Evolutionary conservation across 352 stramenopile genomes (phyloP).

Genomic region (Globisporangium nagaii): DNA sequence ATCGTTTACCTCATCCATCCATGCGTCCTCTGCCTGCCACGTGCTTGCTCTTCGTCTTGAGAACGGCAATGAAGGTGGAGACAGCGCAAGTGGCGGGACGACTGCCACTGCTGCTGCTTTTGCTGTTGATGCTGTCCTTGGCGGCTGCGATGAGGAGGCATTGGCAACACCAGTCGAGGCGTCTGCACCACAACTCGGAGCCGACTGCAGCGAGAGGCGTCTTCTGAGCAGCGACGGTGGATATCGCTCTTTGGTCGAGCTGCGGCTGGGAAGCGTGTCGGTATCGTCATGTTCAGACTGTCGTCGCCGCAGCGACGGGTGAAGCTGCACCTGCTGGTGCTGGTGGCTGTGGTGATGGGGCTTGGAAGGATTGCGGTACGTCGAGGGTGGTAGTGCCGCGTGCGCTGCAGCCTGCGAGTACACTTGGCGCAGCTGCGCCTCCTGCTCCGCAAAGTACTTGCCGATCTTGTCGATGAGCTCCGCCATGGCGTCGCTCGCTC

Average conservation of each 20-base stretch:
- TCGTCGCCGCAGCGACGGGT: background rate
- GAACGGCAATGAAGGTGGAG: background rate
- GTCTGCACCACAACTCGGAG: background rate
- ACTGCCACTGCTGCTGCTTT: background rate
- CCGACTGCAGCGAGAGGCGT: constrained; percentile 13
- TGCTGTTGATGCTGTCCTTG: background rate
- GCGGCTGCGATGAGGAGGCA: background rate
- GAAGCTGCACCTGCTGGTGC: too few species aligned
- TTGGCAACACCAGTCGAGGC: too few species aligned
- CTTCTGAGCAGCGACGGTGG: constrained; percentile 17
- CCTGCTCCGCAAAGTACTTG: constrained; percentile 61
- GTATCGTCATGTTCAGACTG: background rate
- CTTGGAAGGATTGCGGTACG: background rate
- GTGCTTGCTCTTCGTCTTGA: background rate
- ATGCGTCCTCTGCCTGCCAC: background rate
- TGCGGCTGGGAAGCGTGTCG: background rate
- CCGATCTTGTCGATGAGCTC: constrained; percentile 67
- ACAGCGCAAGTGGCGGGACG: background rate
- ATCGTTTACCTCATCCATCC: constrained; percentile 1
- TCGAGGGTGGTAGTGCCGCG: background rate
- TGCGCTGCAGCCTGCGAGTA: constrained; percentile 13
- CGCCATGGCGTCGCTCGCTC: constrained; percentile 19
- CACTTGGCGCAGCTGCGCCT: constrained; percentile 43
- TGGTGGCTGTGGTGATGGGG: constrained; percentile 4
- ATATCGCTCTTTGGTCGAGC: background rate